These are phyloP conservation scores for Vigna reflexopilosa DNA, from an alignment of 306 rosid genomes.

Conservation along the genomic window DNA sequence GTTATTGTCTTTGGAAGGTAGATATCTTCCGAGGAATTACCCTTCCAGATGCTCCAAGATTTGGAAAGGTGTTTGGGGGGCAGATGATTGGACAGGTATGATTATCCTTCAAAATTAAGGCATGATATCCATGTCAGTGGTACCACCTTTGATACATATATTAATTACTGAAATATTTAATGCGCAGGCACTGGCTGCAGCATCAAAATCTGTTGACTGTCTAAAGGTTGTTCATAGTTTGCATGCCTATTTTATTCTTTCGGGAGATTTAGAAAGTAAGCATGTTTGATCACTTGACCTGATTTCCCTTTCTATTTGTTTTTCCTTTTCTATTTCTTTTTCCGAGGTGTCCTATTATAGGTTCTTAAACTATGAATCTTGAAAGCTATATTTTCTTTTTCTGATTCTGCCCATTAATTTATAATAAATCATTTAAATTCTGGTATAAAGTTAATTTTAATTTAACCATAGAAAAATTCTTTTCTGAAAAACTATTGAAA, in stretches of 20 bases:
- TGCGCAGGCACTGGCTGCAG: conserved; percentile 92
- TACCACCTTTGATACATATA: conserved; percentile 36
- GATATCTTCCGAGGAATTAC: conserved; percentile 84
- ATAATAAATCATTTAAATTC: no score
- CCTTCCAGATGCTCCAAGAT: conserved; percentile 78
- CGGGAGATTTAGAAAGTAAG: conserved; percentile 85
- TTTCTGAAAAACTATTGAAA: no score
- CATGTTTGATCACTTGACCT: conserved; percentile 42
- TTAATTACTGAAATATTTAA: conserved; percentile 43
- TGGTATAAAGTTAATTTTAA: no score
- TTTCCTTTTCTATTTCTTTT: conserved; percentile 23
- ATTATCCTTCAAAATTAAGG: conserved; percentile 37
- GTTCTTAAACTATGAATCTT: conserved; percentile 24
- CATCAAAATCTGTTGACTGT: conserved; percentile 87
- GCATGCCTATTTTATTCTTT: conserved; percentile 85
- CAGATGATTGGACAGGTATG: conserved; percentile 94
- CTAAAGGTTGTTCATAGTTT: conserved; percentile 82
- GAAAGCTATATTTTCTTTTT: conserved; percentile 20
- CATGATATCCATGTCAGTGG: conserved; percentile 38
- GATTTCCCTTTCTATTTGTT: conserved; percentile 1
- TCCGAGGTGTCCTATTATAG: conserved; percentile 27
- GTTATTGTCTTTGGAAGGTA: conserved; percentile 56
- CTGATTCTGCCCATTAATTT: background rate
- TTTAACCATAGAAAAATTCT: no score
- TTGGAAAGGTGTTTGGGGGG: conserved; percentile 96